Base-by-base conservation (phyloP, 192 early-diverging fungal species). In the Linnemannia elongata region DNA sequence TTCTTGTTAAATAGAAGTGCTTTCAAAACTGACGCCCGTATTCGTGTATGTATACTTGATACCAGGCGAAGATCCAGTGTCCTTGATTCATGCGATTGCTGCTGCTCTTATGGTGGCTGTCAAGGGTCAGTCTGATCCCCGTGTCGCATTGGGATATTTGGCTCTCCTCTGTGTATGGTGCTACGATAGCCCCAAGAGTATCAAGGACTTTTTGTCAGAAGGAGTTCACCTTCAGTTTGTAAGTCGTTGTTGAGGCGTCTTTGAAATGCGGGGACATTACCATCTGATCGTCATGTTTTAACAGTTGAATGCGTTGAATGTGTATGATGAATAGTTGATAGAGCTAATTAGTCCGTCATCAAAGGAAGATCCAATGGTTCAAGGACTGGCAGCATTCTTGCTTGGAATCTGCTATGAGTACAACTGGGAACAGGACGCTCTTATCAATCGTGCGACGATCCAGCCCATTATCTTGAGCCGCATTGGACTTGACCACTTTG, bases 171-270 rank as follows among this genome's bases (percentile, higher is more conserved):
- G 95, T 66, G 90, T 92, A 7, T 99, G 98, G 98, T 90, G 98
- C 55, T 95, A 91, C 73, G 95, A 95, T 30, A 97, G 95, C 72
- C 93, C 96, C 10, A 88, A 92, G 42, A 95, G 94, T 22, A 96
- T 98, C 36, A 89, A 93, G 22, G 93, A 96, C 79, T 95, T 98
- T 80, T 89, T 99, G 55, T 94, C 95, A 9, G 98, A 99, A 88
- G 95, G 95, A 15, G 92, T 94, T 24, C 97, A 98, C 82, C 88
- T 98, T 20, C 95, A 97, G 76, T 98, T 97, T 90, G 96, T 97
- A 93, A 75, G 93, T 83, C 30, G 0, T 8, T 10, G 33, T 27
- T 35, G 70, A 57, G 4, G 18, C 13, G 10, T 15, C 10, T 15
- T 45, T 27, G 10, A 2, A 18, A 22, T 52, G 49, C 20, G 22